A percentile compares a stretch with the other conserved stretches of the same genome.
Conservation (phyloP, 179 eudicot species). For the Carnegiea gigantea region DNA sequence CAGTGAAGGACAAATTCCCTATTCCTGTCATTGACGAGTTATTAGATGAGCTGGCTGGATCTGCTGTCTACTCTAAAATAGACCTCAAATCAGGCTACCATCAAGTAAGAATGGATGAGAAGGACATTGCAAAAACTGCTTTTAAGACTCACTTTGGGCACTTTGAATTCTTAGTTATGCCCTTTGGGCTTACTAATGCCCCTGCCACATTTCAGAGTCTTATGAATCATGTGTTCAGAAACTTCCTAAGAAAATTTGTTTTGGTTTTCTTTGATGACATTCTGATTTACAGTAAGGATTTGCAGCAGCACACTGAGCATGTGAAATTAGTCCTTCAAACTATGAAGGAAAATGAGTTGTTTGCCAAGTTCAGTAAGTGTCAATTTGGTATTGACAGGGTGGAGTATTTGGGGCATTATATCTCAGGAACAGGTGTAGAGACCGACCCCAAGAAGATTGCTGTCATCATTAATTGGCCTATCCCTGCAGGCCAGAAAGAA, state of each 20-base stretch:
- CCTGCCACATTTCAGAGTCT: background rate
- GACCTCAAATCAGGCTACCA: background rate
- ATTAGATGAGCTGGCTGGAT: background rate
- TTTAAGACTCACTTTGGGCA: background rate
- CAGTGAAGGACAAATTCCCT: background rate
- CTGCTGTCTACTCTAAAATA: background rate
- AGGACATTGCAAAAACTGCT: background rate
- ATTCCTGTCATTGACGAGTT: background rate
- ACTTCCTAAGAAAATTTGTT: background rate
- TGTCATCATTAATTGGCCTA: background rate
- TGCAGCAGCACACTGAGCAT: background rate
- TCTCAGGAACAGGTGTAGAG: background rate
- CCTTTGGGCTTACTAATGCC: background rate
- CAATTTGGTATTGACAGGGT: background rate
- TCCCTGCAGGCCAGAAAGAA: background rate
- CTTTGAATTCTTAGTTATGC: background rate
- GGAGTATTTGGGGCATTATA: background rate
- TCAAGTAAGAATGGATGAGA: background rate
- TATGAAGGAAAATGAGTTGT: background rate
- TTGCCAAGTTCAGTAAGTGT: background rate
- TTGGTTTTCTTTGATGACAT: background rate
- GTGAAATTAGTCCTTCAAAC: background rate
- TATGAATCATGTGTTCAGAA: too few relatives aligned
- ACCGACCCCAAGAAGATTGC: background rate
- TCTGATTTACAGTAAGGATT: too few relatives aligned